Evolutionary conservation across 345 rosid genomes (phyloP).

Genomic region (Abelmoschus esculentus): DNA sequence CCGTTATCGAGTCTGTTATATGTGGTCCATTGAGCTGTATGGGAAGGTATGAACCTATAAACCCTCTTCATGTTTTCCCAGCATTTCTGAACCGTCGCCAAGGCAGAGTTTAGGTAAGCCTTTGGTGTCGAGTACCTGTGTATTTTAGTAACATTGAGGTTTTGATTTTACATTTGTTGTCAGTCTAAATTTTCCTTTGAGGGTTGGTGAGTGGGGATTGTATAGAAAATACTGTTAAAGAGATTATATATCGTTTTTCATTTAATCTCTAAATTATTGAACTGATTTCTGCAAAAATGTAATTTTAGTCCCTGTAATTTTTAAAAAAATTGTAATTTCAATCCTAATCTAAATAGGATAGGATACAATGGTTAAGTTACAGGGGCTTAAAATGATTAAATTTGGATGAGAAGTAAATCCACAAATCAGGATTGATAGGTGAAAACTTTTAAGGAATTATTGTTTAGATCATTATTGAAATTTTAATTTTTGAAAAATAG

Average conservation of each 20-base stretch:
- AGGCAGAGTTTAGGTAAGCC: background rate
- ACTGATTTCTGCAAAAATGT: constrained; percentile 1
- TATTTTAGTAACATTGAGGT: constrained; percentile 14
- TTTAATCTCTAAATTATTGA: background rate
- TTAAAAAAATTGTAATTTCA: too few relatives aligned
- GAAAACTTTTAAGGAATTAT: too few relatives aligned
- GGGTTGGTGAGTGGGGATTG: background rate
- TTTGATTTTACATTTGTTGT: background rate
- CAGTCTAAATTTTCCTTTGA: background rate
- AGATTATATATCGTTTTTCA: background rate
- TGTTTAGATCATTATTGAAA: too few relatives aligned
- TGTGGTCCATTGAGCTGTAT: background rate
- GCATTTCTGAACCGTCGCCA: background rate
- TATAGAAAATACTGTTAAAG: background rate
- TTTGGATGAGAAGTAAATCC: too few relatives aligned
- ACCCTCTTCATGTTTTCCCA: background rate
- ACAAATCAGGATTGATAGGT: too few relatives aligned
- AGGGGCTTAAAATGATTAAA: too few relatives aligned
- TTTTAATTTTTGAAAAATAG: too few relatives aligned
- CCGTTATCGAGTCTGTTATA: background rate
- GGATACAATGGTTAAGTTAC: too few relatives aligned
- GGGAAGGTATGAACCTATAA: background rate
- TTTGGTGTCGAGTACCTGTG: constrained; percentile 16
- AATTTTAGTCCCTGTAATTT: too few relatives aligned
- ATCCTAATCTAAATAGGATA: too few relatives aligned